Evolutionary conservation across 2,329 filamentous ascomycete species (phyloP).

Genomic region (Paecilomyces variotii): DNA sequence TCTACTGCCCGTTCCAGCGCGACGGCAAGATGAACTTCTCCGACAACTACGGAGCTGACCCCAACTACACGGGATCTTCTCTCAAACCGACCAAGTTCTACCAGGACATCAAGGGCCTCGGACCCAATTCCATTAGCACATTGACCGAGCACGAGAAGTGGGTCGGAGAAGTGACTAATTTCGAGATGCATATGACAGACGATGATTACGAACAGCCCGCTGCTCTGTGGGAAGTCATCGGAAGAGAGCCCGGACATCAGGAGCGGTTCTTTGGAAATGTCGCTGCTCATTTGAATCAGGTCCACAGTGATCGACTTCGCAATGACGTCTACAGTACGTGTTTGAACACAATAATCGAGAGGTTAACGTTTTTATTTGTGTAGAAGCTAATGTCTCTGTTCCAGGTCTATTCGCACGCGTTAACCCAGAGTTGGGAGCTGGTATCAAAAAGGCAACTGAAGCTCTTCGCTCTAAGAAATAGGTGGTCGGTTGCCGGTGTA

Average conservation of each 20-base stretch:
- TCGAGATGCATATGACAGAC: slow-evolving; percentile 16
- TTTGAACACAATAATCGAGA: neutral
- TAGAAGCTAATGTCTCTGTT: neutral
- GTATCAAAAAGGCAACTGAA: neutral
- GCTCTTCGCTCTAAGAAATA: neutral
- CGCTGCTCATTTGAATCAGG: slow-evolving; percentile 11
- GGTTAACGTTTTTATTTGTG: neutral
- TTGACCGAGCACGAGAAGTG: slow-evolving; percentile 20
- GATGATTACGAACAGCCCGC: slow-evolving; percentile 24
- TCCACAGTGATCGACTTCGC: slow-evolving; percentile 14
- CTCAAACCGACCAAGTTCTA: slow-evolving; percentile 10
- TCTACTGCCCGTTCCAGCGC: slow-evolving; percentile 47
- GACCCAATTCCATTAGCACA: slow-evolving; percentile 12
- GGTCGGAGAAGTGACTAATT: slow-evolving; percentile 16
- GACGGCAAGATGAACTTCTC: slow-evolving; percentile 29
- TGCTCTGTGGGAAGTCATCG: slow-evolving; percentile 23
- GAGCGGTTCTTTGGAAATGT: slow-evolving; percentile 23
- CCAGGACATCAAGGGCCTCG: slow-evolving; percentile 9
- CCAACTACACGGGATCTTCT: slow-evolving; percentile 43
- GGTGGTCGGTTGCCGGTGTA: neutral
- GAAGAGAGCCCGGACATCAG: slow-evolving; percentile 24
- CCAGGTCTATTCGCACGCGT: neutral
- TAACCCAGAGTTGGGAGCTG: neutral
- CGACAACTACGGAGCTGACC: slow-evolving; percentile 53
- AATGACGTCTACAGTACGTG: slow-evolving; percentile 20